Conservation (phyloP, 768 basidiomycete species). For the Clavulina sp. region DNA sequence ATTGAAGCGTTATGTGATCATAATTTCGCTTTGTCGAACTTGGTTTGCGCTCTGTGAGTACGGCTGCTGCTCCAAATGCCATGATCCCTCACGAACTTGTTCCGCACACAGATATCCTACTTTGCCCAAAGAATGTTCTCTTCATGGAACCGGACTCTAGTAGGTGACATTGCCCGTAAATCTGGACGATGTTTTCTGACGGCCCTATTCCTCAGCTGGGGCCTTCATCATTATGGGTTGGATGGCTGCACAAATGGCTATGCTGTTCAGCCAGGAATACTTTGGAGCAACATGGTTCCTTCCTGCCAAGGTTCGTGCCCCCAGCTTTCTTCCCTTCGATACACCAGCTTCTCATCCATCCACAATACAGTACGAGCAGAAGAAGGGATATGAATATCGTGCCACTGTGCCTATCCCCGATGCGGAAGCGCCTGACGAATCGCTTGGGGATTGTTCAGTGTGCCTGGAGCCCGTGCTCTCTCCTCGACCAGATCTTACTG, state of each 20-base stretch:
- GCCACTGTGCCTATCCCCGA: slow-evolving; percentile 56
- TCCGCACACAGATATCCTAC: slow-evolving; percentile 48
- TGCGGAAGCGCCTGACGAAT: slow-evolving; percentile 46
- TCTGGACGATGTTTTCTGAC: slow-evolving; percentile 2
- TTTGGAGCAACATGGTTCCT: slow-evolving; percentile 78
- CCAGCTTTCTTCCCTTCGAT: slow-evolving; percentile 4
- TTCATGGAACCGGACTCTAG: slow-evolving; percentile 62
- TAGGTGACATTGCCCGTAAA: slow-evolving; percentile 16
- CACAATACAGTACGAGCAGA: slow-evolving; percentile 33
- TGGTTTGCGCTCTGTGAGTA: slow-evolving; percentile 58
- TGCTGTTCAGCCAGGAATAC: slow-evolving; percentile 54
- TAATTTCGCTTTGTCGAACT: slow-evolving; percentile 54
- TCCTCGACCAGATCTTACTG: slow-evolving; percentile 13
- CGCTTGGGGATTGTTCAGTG: slow-evolving; percentile 76
- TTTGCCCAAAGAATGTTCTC: slow-evolving; percentile 71
- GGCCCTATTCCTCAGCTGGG: slow-evolving; percentile 33
- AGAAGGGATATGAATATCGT: slow-evolving; percentile 69
- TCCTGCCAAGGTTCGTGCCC: slow-evolving; percentile 37
- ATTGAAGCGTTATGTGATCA: slow-evolving; percentile 51
- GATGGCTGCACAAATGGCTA: slow-evolving; percentile 40
- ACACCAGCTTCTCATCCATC: background rate
- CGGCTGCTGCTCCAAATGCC: slow-evolving; percentile 1
- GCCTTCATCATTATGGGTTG: slow-evolving; percentile 39
- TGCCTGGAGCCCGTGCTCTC: slow-evolving; percentile 63
- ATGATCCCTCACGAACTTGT: slow-evolving; percentile 8